Percentiles rank a stretch among this genome's conserved stretches.
phyloP scores from a whole-genome alignment of 2,329 filamentous ascomycete species.

The Teratosphaeria nubilosa region DNA sequence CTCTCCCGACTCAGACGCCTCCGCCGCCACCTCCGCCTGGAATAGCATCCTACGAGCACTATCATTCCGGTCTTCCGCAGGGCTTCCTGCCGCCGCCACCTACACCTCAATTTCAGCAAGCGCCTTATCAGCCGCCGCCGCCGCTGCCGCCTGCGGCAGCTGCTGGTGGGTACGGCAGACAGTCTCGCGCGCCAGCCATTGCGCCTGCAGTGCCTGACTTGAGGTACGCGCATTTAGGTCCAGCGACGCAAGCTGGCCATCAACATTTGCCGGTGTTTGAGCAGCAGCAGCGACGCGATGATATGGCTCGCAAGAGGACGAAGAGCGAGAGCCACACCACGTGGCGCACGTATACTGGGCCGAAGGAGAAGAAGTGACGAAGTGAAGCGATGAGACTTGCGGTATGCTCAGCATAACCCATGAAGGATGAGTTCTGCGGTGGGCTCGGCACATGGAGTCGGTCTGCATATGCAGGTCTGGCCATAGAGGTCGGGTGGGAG shows the following conservation, averaged over 20 bases:
- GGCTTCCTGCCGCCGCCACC: slow-evolving; percentile 4
- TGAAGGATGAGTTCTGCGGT: too few relatives aligned
- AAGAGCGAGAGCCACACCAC: slow-evolving; percentile 6
- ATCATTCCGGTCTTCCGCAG: slow-evolving; percentile 1
- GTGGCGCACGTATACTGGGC: background rate
- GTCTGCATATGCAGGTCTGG: background rate
- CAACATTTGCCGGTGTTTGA: slow-evolving; percentile 19
- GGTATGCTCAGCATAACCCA: background rate
- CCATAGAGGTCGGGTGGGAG: background rate
- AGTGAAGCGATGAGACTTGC: too few relatives aligned
- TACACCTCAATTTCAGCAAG: background rate
- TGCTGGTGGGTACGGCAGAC: slow-evolving; percentile 1
- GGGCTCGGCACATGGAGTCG: background rate
- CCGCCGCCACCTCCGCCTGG: slow-evolving; percentile 7
- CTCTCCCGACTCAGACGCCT: slow-evolving; percentile 5
- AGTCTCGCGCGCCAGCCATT: slow-evolving; percentile 17
- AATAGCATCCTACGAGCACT: slow-evolving; percentile 2
- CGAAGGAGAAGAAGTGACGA: background rate
- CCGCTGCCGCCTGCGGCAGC: slow-evolving; percentile 1
- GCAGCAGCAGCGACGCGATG: slow-evolving; percentile 12
- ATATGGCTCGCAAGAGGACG: slow-evolving; percentile 4
- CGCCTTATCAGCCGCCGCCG: background rate
- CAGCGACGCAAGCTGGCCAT: background rate
- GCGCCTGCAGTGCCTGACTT: slow-evolving; percentile 17
- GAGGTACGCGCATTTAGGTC: slow-evolving; percentile 10